Evolutionary conservation across 331 rosid genomes (phyloP).

Genomic region (Telfairia occidentalis): DNA sequence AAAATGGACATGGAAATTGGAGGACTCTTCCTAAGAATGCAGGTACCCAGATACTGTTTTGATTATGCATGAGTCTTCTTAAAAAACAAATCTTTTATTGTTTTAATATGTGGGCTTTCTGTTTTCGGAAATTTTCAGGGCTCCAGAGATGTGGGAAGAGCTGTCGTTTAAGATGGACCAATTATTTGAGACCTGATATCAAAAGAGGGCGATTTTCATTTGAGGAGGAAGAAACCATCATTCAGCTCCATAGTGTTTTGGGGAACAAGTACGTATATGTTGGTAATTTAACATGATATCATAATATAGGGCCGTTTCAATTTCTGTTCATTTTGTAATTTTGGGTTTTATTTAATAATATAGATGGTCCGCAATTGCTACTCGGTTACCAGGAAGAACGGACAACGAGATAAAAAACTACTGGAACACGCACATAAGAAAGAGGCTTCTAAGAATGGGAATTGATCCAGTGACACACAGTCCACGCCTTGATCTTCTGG

Average conservation of each 20-base stretch:
- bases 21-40: constrained; percentile 98
- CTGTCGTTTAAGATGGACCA: constrained; percentile 94
- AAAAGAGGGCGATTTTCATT: constrained; percentile 80
- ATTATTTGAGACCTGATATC: constrained; percentile 89
- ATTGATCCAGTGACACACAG: constrained; percentile 89
- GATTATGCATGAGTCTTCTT: background rate
- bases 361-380: constrained; percentile 93
- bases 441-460: constrained; percentile 85
- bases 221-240: constrained; percentile 88
- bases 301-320: background rate
- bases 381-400: constrained; percentile 80
- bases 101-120: background rate
- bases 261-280: constrained; percentile 60
- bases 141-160: constrained; percentile 96
- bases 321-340: background rate
- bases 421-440: constrained; percentile 94
- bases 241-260: constrained; percentile 74
- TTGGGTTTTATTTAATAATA: background rate
- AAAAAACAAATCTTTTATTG: background rate
- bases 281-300: background rate
- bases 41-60: constrained; percentile 23
- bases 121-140: constrained; percentile 21
- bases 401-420: constrained; percentile 92
- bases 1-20: constrained; percentile 91
- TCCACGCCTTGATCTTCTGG: constrained; percentile 72